A percentile compares a stretch with the other conserved stretches of the same genome.
phyloP scores from a whole-genome alignment of 78 protist genomes.

The Dictyostelium capitatum region DNA sequence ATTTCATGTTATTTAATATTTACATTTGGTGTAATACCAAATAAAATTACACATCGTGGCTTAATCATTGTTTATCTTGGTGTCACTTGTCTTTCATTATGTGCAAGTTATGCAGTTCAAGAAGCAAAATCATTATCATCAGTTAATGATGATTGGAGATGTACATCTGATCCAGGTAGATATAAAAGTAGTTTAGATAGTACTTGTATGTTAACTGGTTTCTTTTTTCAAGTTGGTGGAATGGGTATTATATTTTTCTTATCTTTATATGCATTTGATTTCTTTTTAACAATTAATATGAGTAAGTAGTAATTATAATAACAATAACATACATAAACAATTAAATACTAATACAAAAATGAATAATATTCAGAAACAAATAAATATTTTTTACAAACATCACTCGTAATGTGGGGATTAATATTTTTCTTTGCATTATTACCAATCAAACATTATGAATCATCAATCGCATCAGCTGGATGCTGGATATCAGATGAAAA shows the following conservation, averaged over 20 bases:
- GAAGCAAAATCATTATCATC: not conserved
- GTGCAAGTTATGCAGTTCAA: not conserved
- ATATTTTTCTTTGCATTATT: not conserved
- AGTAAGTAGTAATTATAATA: not conserved
- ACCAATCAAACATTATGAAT: slow-evolving; percentile 17
- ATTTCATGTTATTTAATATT: not conserved
- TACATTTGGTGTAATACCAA: slow-evolving; percentile 25
- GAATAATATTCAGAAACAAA: not conserved
- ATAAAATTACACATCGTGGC: not conserved
- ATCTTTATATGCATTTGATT: not conserved
- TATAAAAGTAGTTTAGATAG: not conserved
- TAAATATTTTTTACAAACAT: not conserved
- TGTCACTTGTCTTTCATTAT: not conserved
- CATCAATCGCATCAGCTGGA: slow-evolving; percentile 18
- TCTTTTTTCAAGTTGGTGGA: slow-evolving; percentile 25
- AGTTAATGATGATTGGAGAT: not conserved
- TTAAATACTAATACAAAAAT: not conserved
- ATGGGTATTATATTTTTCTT: not conserved
- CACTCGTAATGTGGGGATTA: not conserved
- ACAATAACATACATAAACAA: not conserved
- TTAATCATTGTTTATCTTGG: not conserved
- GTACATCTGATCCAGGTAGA: slow-evolving; percentile 35
- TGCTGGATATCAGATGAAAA: slow-evolving; percentile 5
- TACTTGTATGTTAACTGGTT: not conserved
- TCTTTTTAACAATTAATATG: slow-evolving; percentile 12